Evolutionary conservation across 2,329 filamentous ascomycete genomes (phyloP).

Genomic region (Fusarium tanahbumbuense): DNA sequence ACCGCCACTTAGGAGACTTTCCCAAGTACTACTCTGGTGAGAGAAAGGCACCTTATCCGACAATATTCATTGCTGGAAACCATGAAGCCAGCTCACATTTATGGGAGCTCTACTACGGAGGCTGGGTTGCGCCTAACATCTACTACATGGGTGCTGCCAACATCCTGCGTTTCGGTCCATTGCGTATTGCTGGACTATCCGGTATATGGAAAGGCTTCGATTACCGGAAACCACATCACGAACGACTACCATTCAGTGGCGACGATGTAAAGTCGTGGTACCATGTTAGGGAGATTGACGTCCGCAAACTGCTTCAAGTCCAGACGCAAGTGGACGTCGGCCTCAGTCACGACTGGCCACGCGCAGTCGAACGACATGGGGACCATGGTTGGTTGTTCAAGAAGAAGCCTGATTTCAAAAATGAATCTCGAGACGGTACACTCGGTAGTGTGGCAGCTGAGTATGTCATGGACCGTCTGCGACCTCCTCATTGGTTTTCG

Average conservation of each 20-base stretch:
- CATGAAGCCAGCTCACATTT: conserved; percentile 93
- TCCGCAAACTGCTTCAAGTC: conserved; percentile 87
- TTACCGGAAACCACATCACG: conserved; percentile 84
- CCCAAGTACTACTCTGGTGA: conserved; percentile 90
- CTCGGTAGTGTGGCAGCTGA: conserved; percentile 85
- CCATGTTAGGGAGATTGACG: conserved; percentile 88
- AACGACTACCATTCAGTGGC: conserved; percentile 84
- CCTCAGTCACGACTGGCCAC: conserved; percentile 96
- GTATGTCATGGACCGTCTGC: conserved; percentile 81
- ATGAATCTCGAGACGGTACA: conserved; percentile 79
- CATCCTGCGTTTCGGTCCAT: conserved; percentile 82
- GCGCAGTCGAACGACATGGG: conserved; percentile 82
- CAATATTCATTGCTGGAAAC: conserved; percentile 93
- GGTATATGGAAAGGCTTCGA: conserved; percentile 96
- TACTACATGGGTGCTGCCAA: conserved; percentile 97
- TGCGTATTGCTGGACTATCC: conserved; percentile 89
- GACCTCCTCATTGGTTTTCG: conserved; percentile 90
- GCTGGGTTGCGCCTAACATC: conserved; percentile 96
- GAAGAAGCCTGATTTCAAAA: conserved; percentile 78
- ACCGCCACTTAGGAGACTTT: conserved; percentile 89
- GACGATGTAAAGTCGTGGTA: conserved; percentile 86
- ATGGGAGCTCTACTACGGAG: conserved; percentile 94
- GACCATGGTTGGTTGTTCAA: conserved; percentile 75
- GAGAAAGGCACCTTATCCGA: conserved; percentile 84
- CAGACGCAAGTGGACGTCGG: conserved; percentile 91